Evolutionary conservation across 768 basidiomycete species (phyloP).

Genomic region (Megacollybia marginata): DNA sequence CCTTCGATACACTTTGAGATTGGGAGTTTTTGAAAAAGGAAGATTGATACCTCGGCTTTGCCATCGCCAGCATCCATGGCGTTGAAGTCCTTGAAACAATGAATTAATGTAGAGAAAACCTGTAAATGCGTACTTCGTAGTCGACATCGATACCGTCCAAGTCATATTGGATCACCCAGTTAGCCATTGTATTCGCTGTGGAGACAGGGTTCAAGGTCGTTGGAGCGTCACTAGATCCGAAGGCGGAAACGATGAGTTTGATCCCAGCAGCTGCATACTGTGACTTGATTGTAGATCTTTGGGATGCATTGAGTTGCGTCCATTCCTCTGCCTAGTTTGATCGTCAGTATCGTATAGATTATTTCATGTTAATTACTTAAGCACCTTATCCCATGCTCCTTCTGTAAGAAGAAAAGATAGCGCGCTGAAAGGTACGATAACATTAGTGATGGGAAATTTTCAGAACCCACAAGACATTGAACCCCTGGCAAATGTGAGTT

Average conservation of each 20-base stretch:
- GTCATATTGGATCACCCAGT: conserved; percentile 52
- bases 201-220: conserved; percentile 57
- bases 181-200: conserved; percentile 58
- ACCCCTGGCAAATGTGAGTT: conserved; percentile 30
- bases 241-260: conserved; percentile 57
- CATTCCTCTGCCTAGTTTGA: conserved; percentile 39
- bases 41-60: conserved; percentile 36
- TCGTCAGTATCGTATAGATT: background rate
- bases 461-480: conserved; percentile 45
- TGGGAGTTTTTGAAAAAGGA: background rate
- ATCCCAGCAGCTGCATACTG: conserved; percentile 53
- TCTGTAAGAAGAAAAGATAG: conserved; percentile 48
- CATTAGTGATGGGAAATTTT: conserved; percentile 2
- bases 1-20: conserved; percentile 13
- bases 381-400: conserved; percentile 51
- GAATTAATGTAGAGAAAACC: background rate
- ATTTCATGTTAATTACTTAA: background rate
- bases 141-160: conserved; percentile 73
- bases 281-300: conserved; percentile 41
- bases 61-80: conserved; percentile 48
- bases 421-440: conserved; percentile 19
- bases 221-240: conserved; percentile 51
- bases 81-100: conserved; percentile 42
- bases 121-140: conserved; percentile 39
- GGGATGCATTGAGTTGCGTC: conserved; percentile 34